These are phyloP conservation scores for Spirogloea muscicola DNA, from an alignment of 139 green algal genomes.

Conservation along the genomic window DNA sequence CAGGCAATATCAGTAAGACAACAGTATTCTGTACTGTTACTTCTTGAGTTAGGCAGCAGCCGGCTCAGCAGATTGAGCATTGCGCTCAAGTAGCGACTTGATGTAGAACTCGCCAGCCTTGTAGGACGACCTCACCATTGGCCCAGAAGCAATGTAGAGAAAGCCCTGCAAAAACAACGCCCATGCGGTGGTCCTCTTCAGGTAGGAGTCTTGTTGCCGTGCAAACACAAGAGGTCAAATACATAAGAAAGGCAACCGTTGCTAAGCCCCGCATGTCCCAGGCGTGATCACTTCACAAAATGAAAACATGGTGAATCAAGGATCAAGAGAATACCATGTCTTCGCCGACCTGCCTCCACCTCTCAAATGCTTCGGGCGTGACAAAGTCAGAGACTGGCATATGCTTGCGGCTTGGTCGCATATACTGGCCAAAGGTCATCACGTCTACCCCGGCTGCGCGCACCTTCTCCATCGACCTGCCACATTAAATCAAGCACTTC, in stretches of 20 bases:
- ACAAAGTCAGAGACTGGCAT: conserved; percentile 96
- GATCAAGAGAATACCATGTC: too few species aligned
- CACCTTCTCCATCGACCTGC: conserved; percentile 60
- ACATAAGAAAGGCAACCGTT: too few species aligned
- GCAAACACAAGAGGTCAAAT: too few species aligned
- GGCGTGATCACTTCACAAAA: too few species aligned
- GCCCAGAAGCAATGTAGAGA: conserved; percentile 85
- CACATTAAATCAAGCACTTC: too few species aligned
- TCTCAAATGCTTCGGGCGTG: conserved; percentile 88
- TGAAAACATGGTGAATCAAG: too few species aligned
- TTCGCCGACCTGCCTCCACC: conserved; percentile 76
- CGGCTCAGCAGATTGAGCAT: not conserved
- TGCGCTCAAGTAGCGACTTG: conserved; percentile 53
- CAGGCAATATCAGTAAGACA: too few species aligned
- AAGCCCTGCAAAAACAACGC: too few species aligned
- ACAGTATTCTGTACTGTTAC: too few species aligned
- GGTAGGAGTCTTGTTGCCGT: too few species aligned
- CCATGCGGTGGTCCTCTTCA: too few species aligned
- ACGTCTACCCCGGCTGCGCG: conserved; percentile 80
- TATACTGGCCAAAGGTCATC: conserved; percentile 99
- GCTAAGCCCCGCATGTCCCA: too few species aligned
- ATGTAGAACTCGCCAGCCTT: conserved; percentile 89
- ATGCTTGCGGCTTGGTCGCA: conserved; percentile 95
- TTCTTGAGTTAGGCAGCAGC: not conserved
- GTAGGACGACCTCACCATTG: conserved; percentile 94